A percentile compares a stretch with the other conserved stretches of the same genome.
These are phyloP conservation scores for Catunica adiposa DNA, from an alignment of 2,329 filamentous ascomycete genomes.

Conservation along the genomic window DNA sequence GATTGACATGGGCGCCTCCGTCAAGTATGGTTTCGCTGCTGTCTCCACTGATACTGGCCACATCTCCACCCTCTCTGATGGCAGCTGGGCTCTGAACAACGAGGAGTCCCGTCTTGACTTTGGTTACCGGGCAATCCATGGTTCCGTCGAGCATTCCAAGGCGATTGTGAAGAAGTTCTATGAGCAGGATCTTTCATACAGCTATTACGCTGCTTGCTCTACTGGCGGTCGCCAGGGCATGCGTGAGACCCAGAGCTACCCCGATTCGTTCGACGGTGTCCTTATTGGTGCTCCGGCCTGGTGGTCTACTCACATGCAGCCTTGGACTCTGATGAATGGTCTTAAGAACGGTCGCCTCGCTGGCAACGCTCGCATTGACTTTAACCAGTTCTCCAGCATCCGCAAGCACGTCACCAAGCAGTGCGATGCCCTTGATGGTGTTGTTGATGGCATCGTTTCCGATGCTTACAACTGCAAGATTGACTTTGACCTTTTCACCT, in stretches of 20 bases:
- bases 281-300: conserved; percentile 31
- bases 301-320: conserved; percentile 29
- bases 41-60: conserved; percentile 30
- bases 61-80: conserved; percentile 20
- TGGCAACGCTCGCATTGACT: conserved; percentile 27
- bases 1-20: conserved; percentile 17
- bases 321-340: conserved; percentile 22
- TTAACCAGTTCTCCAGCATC: conserved; percentile 28
- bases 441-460: conserved; percentile 33
- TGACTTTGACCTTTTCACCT: conserved; percentile 26
- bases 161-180: conserved; percentile 33
- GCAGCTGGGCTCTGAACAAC: conserved; percentile 25
- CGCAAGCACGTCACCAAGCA: conserved; percentile 29
- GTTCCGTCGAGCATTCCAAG: conserved; percentile 32
- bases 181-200: conserved; percentile 19
- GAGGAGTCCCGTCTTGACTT: conserved; percentile 23
- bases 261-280: conserved; percentile 30
- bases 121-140: conserved; percentile 29
- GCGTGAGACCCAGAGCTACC: conserved; percentile 29
- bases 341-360: conserved; percentile 31
- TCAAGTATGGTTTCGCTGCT: conserved; percentile 25
- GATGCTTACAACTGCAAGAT: conserved; percentile 30
- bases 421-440: conserved; percentile 34
- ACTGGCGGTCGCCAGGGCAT: conserved; percentile 37
- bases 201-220: conserved; percentile 33